Evolutionary conservation across 1,284 basidiomycete genomes (phyloP), one percentile per base, ranked within the genome.

Genomic region (Flammula alnicola): DNA sequence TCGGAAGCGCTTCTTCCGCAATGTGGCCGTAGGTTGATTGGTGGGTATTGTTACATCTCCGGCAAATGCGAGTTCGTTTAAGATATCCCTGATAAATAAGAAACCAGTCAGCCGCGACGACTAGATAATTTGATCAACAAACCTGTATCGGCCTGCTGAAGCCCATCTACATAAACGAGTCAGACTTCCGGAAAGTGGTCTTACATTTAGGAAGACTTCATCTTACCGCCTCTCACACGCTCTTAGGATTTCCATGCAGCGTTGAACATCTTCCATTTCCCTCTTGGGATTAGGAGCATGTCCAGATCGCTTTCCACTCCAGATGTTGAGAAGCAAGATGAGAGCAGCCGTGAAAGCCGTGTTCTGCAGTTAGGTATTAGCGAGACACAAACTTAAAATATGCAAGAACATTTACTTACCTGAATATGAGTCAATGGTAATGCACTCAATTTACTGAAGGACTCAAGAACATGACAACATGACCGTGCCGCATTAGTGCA

Each of bases 401-500:
- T 11, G n/a, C n/a, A 44, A 16, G 10, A 8, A 10, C 5, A 19
- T 10, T 26, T 45, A 62, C 70, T 12, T 57, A 71, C 72, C 57
- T 69, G 67, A 30, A 70, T 44, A 10, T 58, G 54, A 8, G 76
- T 64, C 30, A 70, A 52, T 9, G 69, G 70, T 17, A 70, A 44
- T 5, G 59, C 44, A 20, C 63, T 60, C 30, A 68, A 53, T 44
- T 62, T 59, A 43, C 64, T 70, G 51, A 73, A 68, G 14, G 65
- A 61, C 52, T 84, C 78, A 40, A 83, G 66, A 20, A 86, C 77
- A 67, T 82, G 82, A 52, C 76, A 78, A 49, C 80, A 81, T 3
- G 80, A 81, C 5, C 84, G 72, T 6, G 85, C 83, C 1, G 85
- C 85, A 55, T 85, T 86, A 25, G 79, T 81, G 63, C 85, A 88